Evolutionary conservation across 345 rosid species (phyloP), one percentile per base, ranked within the genome.

Genomic region (Camelina neglecta): DNA sequence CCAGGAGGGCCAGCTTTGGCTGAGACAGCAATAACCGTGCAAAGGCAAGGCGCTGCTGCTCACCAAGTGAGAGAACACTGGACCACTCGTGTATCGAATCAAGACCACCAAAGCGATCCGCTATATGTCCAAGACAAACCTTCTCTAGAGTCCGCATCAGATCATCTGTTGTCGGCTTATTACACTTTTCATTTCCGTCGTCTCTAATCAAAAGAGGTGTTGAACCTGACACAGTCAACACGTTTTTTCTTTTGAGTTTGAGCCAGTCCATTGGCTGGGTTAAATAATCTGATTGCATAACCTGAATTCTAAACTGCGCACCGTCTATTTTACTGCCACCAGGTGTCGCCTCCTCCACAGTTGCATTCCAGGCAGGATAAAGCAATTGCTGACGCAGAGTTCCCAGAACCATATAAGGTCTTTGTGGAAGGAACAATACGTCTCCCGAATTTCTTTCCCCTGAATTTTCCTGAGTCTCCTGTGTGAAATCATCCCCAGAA

Each of bases 351-450:
- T 65, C 49, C 73, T 65, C 73, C 73, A 41, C 23, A 29, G 45
- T 56, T 29, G 16, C 42, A 64, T 73, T 74, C 97, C 97, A 91
- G 41, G 86, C 82, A 55, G 98, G 98, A 81, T 94, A 94, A 53
- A 94, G 93, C 85, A 94, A 77, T 76, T 94, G 98, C 77, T 91
- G 93, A 67, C 98, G 96, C 78, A 94, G 89, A 35, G 96, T 85
- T 80, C 98, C 98, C 72, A 94, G 83, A 80, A 84, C 97, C 98
- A 94, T 94, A 82, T 94, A 94, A 23, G 97, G 98, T 64, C 92
- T 91, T 78, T 94, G 98, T 63, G 98, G 98, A 82, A 94, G 96
- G 65, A 94, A 94, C 77, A 94, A 85, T 67, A 85, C 61, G 38
- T 82, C 84, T 75, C 83, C 85, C 15, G 87, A 64, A 18, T 79